Evolutionary conservation across 768 basidiomycete genomes (phyloP).

Genomic region (Termitomyces sp.): DNA sequence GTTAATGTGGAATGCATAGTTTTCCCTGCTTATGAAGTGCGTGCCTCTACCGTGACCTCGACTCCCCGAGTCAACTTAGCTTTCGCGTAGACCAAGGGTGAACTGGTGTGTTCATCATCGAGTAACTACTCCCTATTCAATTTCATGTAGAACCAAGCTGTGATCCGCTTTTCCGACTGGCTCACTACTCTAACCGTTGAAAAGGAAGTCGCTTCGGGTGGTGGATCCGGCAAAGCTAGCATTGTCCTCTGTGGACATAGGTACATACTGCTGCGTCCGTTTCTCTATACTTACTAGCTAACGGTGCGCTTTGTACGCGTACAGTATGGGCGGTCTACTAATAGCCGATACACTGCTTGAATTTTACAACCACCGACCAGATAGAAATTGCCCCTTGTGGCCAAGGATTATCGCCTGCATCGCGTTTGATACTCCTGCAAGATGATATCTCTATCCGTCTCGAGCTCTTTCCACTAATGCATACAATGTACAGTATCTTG

Average conservation of each 20-base stretch:
- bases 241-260: slow-evolving; percentile 90
- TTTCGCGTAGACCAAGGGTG: slow-evolving; percentile 71
- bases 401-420: slow-evolving; percentile 81
- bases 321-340: slow-evolving; percentile 89
- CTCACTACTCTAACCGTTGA: slow-evolving; percentile 85
- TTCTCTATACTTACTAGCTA: not conserved
- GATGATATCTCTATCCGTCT: slow-evolving; percentile 24
- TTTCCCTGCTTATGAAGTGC: slow-evolving; percentile 87
- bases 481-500: slow-evolving; percentile 61
- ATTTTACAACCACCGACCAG: slow-evolving; percentile 63
- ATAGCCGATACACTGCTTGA: slow-evolving; percentile 79
- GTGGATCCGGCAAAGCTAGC: slow-evolving; percentile 74
- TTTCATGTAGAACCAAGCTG: slow-evolving; percentile 61
- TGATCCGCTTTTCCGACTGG: slow-evolving; percentile 88
- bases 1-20: slow-evolving; percentile 66
- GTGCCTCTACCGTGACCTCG: slow-evolving; percentile 8
- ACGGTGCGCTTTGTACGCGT: not conserved
- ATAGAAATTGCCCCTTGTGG: slow-evolving; percentile 70
- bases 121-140: not conserved
- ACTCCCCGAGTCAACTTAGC: not conserved
- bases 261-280: slow-evolving; percentile 27
- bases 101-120: slow-evolving; percentile 54
- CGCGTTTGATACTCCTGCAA: slow-evolving; percentile 88
- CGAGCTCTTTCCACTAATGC: slow-evolving; percentile 1
- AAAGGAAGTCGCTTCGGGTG: slow-evolving; percentile 70